Evolutionary conservation across 148 eudicot genomes (phyloP).

Genomic region (Vaccinium macrocarpon): DNA sequence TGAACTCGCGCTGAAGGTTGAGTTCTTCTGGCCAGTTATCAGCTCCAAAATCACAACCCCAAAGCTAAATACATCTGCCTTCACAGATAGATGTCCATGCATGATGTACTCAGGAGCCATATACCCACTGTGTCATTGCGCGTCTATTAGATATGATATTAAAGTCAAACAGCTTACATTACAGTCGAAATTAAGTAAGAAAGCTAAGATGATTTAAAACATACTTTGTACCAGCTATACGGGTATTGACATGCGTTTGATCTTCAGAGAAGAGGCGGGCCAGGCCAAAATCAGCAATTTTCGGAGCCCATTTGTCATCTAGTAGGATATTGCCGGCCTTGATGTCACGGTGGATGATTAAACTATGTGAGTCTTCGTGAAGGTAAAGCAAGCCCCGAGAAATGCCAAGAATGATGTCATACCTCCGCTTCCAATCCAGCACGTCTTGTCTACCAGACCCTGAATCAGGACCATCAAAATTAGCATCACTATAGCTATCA

Average conservation of each 20-base stretch:
- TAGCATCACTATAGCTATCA: neutral
- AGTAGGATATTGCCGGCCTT: conserved; percentile 83
- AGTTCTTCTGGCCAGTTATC: conserved; percentile 68
- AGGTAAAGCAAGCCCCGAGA: conserved; percentile 78
- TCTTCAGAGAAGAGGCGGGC: conserved; percentile 82
- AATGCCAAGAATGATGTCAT: conserved; percentile 59
- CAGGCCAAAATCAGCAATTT: conserved; percentile 95
- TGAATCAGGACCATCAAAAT: conserved; percentile 25
- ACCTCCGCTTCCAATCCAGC: conserved; percentile 74
- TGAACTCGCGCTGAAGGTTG: conserved; percentile 38
- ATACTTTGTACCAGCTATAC: conserved; percentile 89
- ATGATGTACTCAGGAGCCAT: conserved; percentile 89
- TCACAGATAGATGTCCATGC: conserved; percentile 66
- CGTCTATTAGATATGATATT: neutral
- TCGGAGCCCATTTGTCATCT: conserved; percentile 83
- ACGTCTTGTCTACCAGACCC: conserved; percentile 40
- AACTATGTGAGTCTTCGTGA: conserved; percentile 66
- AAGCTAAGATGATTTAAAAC: conserved; percentile 25
- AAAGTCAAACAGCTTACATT: conserved; percentile 8
- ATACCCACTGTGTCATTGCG: conserved; percentile 61
- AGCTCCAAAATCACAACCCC: conserved; percentile 84
- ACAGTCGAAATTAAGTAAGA: neutral
- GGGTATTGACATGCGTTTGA: conserved; percentile 80
- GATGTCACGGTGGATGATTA: conserved; percentile 85
- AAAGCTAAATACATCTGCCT: conserved; percentile 84